Percentiles rank a stretch among this genome's conserved stretches.
Evolutionary conservation across 2,329 filamentous ascomycete genomes (phyloP).

Genomic region (Epichloe elymi): DNA sequence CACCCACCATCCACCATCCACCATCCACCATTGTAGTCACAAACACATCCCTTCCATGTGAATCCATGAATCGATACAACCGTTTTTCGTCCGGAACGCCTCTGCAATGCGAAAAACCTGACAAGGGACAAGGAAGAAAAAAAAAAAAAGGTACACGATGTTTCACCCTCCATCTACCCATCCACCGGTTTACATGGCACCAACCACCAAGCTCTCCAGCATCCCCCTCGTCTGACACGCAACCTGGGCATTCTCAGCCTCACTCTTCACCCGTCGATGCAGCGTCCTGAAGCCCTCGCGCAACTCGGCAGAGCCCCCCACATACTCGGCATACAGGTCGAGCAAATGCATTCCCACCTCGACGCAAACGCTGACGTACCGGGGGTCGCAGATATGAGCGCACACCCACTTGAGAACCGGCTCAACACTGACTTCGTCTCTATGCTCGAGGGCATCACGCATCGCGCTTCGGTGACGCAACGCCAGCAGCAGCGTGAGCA

Average conservation of each 20-base stretch:
- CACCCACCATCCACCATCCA: background rate
- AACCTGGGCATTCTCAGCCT: constrained; percentile 73
- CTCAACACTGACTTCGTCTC: constrained; percentile 69
- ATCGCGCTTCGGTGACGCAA: constrained; percentile 81
- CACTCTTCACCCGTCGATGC: constrained; percentile 55
- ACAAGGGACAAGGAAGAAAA: background rate
- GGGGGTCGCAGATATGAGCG: constrained; percentile 68
- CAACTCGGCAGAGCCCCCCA: constrained; percentile 60
- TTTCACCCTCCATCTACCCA: background rate
- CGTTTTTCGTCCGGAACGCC: constrained; percentile 1
- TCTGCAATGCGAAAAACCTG: constrained; percentile 5
- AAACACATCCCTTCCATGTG: background rate
- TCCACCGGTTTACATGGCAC: background rate
- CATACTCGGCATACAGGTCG: constrained; percentile 75
- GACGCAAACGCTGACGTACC: constrained; percentile 67
- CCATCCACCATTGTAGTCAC: background rate
- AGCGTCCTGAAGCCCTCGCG: constrained; percentile 56
- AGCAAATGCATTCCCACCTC: constrained; percentile 73
- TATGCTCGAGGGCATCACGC: constrained; percentile 62
- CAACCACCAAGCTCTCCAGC: constrained; percentile 54
- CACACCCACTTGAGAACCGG: constrained; percentile 76
- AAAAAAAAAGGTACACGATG: background rate
- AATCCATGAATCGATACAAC: background rate
- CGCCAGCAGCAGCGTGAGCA: constrained; percentile 68
- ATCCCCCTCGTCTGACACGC: constrained; percentile 77